Evolutionary conservation across 2,329 filamentous ascomycete species (phyloP), one percentile per base, ranked within the genome.

Genomic region (Apiospora malaysiana): DNA sequence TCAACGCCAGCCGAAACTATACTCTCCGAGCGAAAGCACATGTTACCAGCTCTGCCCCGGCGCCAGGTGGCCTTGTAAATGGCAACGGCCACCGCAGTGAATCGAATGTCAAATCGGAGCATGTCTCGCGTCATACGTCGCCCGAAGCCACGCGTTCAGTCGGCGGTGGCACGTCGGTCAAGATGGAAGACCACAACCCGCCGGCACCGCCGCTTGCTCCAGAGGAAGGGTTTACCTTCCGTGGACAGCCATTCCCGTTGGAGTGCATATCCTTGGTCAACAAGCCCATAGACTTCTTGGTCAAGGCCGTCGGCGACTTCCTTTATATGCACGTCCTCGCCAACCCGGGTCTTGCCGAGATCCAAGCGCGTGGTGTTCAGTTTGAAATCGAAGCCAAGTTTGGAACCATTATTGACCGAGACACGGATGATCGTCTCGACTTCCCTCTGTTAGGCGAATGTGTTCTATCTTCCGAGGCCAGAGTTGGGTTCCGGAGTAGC

Each of bases 381-480:
- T 91, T 98, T 69, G 96, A 99, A 81, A 93, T 99, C 70, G 96
- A 99, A 83, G 96, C 94, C 12, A 98, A 98, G 81, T 85, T 98
- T 66, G 96, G 96, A 23, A 92, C 90, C 37, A 86, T 98, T 18
- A 89, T 95, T 71, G 91, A 94, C 79, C 90, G 90, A 78, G 88
- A 91, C 72, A 93, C 90, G 8, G 89, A 92, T 70, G 86, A 91
- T 66, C 88, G 94, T n/a, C 83, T 95, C 37, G 83, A 87, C 12
- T 82, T 95, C 12, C 89, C 90, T 7, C 86, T 96, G 5, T 81
- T 87, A 27, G 91, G 93, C 0, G 93, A 96, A 79, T 92, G 89
- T 66, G 84, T 97, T 8, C 81, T 97, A 25, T 85, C 85, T 66
- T 87, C 90, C 43, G 87, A 86, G 32, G 84, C 86, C 43, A 87